Conservation (phyloP, 768 basidiomycete species). For the Grammothele lineata region DNA sequence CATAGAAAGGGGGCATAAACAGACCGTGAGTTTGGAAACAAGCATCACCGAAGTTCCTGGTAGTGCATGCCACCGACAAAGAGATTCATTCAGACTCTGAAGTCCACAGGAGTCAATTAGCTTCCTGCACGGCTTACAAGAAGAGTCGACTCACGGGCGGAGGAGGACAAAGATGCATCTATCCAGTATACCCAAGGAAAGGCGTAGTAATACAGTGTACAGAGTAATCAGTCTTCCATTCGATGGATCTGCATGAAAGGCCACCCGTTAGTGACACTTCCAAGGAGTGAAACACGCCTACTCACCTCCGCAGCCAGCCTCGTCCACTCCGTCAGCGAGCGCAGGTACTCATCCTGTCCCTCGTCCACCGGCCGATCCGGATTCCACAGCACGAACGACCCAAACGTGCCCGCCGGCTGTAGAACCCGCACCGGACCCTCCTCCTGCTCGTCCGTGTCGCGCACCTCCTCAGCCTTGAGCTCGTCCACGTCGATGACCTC, state of each 20-base stretch:
- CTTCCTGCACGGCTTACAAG: too few relatives aligned
- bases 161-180: too few relatives aligned
- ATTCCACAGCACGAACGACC: conserved; percentile 71
- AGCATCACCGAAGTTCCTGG: too few relatives aligned
- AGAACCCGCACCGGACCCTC: conserved; percentile 32
- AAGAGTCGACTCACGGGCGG: too few relatives aligned
- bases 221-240: conserved; percentile 7
- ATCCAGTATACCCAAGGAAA: too few relatives aligned
- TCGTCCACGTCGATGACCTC: conserved; percentile 26
- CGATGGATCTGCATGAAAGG: conserved; percentile 1
- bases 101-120: too few relatives aligned
- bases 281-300: neutral
- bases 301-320: conserved; percentile 56
- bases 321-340: conserved; percentile 70
- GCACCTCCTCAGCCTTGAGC: conserved; percentile 22
- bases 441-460: conserved; percentile 22
- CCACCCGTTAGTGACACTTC: neutral
- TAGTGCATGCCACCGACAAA: too few relatives aligned
- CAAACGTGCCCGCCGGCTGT: conserved; percentile 50
- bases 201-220: too few relatives aligned
- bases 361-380: conserved; percentile 69
- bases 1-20: too few relatives aligned
- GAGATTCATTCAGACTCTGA: too few relatives aligned
- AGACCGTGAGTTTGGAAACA: too few relatives aligned
- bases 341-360: conserved; percentile 65